Percentiles rank a stretch among this genome's conserved stretches.
phyloP scores from a whole-genome alignment of 164 flowering plant species.

The Chimonanthus salicifolius region DNA sequence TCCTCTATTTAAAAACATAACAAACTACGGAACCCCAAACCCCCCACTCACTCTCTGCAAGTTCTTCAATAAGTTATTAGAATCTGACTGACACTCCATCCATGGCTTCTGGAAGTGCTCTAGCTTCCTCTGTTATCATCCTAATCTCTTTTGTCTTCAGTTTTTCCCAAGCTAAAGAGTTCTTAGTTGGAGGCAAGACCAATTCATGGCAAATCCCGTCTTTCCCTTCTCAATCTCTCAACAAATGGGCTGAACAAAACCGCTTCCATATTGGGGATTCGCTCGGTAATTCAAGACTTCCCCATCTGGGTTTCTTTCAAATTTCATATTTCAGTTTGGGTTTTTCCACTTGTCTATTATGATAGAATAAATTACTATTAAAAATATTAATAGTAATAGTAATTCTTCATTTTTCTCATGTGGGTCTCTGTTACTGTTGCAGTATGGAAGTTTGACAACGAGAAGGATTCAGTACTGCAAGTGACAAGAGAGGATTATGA shows the following conservation, averaged over 20 bases:
- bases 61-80: not conserved
- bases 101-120: slow-evolving; percentile 4
- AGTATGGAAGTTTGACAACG: slow-evolving; percentile 41
- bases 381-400: too few relatives aligned
- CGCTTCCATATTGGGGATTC: slow-evolving; percentile 47
- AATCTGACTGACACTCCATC: not conserved
- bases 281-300: slow-evolving; percentile 27
- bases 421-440: slow-evolving; percentile 11
- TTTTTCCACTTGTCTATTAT: too few relatives aligned
- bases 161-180: slow-evolving; percentile 29
- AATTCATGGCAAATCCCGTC: slow-evolving; percentile 51
- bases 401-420: slow-evolving; percentile 1
- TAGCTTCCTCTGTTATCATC: not conserved
- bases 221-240: slow-evolving; percentile 32
- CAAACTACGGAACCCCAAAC: not conserved
- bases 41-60: not conserved
- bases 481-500: slow-evolving; percentile 28
- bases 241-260: slow-evolving; percentile 38
- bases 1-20: not conserved
- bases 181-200: slow-evolving; percentile 40
- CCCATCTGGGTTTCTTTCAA: not conserved
- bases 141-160: slow-evolving; percentile 18
- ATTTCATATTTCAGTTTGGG: too few relatives aligned
- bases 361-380: too few relatives aligned
- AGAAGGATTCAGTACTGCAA: slow-evolving; percentile 45